A percentile compares a stretch with the other conserved stretches of the same genome.
phyloP scores from a whole-genome alignment of 441 rosid genomes.

The Populus tomentosa region DNA sequence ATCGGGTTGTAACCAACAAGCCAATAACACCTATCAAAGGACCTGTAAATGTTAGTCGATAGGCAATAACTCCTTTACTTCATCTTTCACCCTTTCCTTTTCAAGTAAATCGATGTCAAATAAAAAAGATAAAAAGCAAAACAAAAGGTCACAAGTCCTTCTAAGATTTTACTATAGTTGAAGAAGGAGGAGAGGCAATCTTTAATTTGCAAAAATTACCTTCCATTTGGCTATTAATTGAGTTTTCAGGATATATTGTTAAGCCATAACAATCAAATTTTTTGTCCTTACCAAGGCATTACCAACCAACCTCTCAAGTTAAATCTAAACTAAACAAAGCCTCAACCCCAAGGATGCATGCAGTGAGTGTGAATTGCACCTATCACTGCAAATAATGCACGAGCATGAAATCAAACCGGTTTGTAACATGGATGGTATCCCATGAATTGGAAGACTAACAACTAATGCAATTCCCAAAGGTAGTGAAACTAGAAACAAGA shows the following conservation, averaged over 20 bases:
- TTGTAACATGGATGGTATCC: not conserved
- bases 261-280: no score
- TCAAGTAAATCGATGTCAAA: not conserved
- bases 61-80: not conserved
- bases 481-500: not conserved
- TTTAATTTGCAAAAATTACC: no score
- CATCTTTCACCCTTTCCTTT: not conserved
- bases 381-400: constrained; percentile 40
- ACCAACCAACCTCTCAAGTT: constrained; percentile 9
- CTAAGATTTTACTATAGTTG: not conserved
- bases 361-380: constrained; percentile 55
- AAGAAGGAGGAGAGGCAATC: not conserved
- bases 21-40: no score
- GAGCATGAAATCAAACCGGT: constrained; percentile 14
- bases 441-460: not conserved
- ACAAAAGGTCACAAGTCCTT: not conserved
- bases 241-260: no score
- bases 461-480: not conserved
- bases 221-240: no score
- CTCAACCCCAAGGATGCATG: constrained; percentile 33
- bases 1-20: no score
- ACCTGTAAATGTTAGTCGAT: no score
- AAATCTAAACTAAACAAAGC: constrained; percentile 19
- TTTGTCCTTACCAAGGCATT: not conserved
- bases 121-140: not conserved